Evolutionary conservation across 306 rosid species (phyloP), one percentile per base, ranked within the genome.

Genomic region (Begonia fuchsioides): DNA sequence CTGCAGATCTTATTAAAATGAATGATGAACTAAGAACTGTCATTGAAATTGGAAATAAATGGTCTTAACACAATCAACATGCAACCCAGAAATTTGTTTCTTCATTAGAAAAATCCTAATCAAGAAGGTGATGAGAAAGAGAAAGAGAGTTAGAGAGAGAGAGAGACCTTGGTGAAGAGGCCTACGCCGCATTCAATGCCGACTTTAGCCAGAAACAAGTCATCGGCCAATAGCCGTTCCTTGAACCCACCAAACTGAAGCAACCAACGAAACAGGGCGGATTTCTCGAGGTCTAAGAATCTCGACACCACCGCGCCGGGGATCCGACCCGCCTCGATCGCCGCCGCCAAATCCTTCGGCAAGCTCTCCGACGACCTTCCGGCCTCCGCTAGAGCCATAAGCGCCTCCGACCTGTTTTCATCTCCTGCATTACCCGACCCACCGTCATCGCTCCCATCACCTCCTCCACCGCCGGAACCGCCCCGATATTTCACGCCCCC

Each of bases 181-280:
- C 97, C 97, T 59, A 90, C 97, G 40, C 97, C 95, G 50, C 97
- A 90, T 50, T 90, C 97, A 63, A 90, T 70, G n/a, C 2, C 70
- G 10, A 90, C 59, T 66, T 90, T 90, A 2, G 86, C 88, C 15
- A 90, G 68, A 64, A 90, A 90, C 39, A 90, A 77, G 69, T 90
- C 98, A 58, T 90, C 98, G 0, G 98, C 98, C 54, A 90, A 60
- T 19, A 90, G 76, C 8, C 98, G 76, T 74, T 90, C 98, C 59
- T 61, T 81, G 55, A 90, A 90, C 0, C 86, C 95, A 5, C 76
- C 67, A 14, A 81, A 85, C 76, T 81, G 85, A 64, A 90, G 69
- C 69, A 90, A 44, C 98, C 98, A 85, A 13, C 82, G 50, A n/a
- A 76, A 15, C 2, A 81, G 10, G 7, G 71, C 55, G 3, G 77